Evolutionary conservation across 2,329 filamentous ascomycete species (phyloP), one percentile per base, ranked within the genome.

Genomic region (Aureobasidium leucospermi): DNA sequence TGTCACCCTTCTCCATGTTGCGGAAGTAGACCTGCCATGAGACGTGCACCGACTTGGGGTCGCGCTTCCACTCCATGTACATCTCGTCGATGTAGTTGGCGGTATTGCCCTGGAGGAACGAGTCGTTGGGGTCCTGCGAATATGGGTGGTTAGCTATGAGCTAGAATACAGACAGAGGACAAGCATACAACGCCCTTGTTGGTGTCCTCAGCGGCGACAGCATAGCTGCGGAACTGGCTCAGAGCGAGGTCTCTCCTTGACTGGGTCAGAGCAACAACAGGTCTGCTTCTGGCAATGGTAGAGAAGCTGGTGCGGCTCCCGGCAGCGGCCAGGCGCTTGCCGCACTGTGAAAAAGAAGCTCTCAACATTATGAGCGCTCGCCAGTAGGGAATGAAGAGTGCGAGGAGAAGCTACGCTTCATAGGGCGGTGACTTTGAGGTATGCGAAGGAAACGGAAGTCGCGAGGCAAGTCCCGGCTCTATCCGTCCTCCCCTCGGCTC

Each of bases 21-120:
- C 87, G 90, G 84, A 99, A 99, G 83, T 99, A 99, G 73, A 95
- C 87, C 79, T 96, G 93, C 94, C 94, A 99, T 74, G 94, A 99
- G 69, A 96, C 83, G 77, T 99, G 94, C 61, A 99, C 94, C 72
- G 90, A 96, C 69, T 85, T 83, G 56, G 94, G 92, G 69, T 99
- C 91, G 65, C 89, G 81, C 78, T 93, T 96, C 94, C 94, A 99
- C 73, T 92, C 86, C 79, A 96, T 81, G 78, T 99, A 99, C 94
- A 99, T 99, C 81, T 96, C 94, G 76, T 99, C 94, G 73, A 99
- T 90, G 79, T 99, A 99, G 80, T 96, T 96, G 76, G 94, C 94
- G 62, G 93, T 94, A 80, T 90, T 97, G 67, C 94, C 94, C 64
- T 91, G 90, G 63, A 99, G 84, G 82, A 99, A 99, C 78, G 87